Evolutionary conservation across 108 stramenopile species (phyloP), one percentile per base, ranked within the genome.

Genomic region (Fragilariopsis cylindrus): DNA sequence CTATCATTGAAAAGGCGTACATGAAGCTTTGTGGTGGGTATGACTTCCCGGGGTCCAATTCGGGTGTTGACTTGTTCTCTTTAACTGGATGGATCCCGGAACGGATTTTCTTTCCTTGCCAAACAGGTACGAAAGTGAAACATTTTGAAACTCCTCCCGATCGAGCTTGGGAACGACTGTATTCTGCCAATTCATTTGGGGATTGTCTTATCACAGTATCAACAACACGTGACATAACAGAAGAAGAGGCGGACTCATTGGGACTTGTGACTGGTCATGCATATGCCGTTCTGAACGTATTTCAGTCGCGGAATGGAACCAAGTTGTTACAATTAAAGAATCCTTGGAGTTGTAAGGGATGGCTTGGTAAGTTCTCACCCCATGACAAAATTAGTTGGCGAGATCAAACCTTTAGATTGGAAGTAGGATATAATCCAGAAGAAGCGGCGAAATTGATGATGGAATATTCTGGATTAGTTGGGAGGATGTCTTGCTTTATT

Each of bases 21-120:
- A 85, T 97, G 84, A 98, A 98, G 68, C 77, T 98, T 3, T 88
- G 82, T 73, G 92, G 91, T 4, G 97, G 97, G 16, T 98, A 97
- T 74, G 85, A 92, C 60, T 98, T 98, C 80, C 95, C 96, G 5
- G 97, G 97, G 15, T 92, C 90, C 57, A 97, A 96, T 73, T 86
- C 84, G 47, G 95, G 95, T 43, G 87, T 96, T 15, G 97, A 98
- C 77, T 57, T 98, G 21, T 94, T 91, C 66, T 88, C 89, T 16
- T 79, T 98, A 52, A 97, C 96, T 2, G 97, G 97, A 40, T 98
- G 96, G 96, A 90, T 98, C 44, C 97, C 97, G 0, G 97, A 98
- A 72, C 82, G 89, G 47, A 84, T 97, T 19, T 90, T 84, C 70
- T 90, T 92, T 65, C 85, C 90, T 3, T 63, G 13, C 7, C 40